Base-by-base conservation (phyloP, 1,284 basidiomycete species). In the Takashimella koratensis region DNA sequence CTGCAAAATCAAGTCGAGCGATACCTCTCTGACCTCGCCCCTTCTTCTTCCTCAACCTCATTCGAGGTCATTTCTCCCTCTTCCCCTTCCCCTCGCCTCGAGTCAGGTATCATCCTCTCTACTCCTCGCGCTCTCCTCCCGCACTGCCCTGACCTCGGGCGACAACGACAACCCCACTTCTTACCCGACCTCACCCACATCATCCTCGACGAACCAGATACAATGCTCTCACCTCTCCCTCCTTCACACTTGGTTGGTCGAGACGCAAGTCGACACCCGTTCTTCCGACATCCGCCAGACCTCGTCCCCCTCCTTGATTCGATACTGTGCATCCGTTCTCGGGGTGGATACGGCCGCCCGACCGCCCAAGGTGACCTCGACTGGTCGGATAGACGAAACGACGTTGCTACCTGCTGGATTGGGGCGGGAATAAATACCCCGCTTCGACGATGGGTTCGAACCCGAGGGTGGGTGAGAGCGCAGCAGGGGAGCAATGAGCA, bases 181-280 rank as follows among this genome's bases (percentile, higher is more conserved):
- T 39, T n/a, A 13, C 23, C 30, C 3, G 44, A 21, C 12, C 45
- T 64, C 20, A 56, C 53, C 8, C 54, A 61, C 44, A 57, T 69
- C 36, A 54, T 69, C 50, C 30, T 71, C 25, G 69, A 71, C 50
- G 69, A 71, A 52, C 62, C 67, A 2, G 69, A 71, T 23, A 54
- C 60, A 1, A 56, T 67, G 54, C 39, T 68, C 20, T 63, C 62
- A 10, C 44, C 62, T 0, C 43, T 69, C 4, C 69, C 69, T 1
- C 41, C 53, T 8, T 51, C 60, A 19, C 41, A 57, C 40, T 21
- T 49, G 2, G 24, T 51, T 2, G 19, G 43, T 4, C 3, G 47
- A 13, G 51, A 52, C 6, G 44, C 65, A 1, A n/a, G 20, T 4
- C 25, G 45, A 11, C 65, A 63, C 51, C 61, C 59, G 12, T 23